Evolutionary conservation across 176 grass and related monocot species (phyloP), one percentile per base, ranked within the genome.

Genomic region (Zea luxurians): DNA sequence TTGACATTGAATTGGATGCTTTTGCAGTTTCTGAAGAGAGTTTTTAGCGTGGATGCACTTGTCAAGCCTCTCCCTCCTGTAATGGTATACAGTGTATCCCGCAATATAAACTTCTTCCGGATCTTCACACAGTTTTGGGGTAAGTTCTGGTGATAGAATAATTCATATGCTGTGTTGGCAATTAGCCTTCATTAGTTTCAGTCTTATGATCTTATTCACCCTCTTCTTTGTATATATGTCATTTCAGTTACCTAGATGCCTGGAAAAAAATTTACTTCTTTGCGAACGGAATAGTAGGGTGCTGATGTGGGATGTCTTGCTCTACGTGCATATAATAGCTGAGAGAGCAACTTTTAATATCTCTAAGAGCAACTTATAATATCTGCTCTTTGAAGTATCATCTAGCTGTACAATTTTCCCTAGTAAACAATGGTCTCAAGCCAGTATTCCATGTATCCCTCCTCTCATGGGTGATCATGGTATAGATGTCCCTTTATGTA

Each of bases 91-190:
- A 99, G 89, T 76, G 86, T 90, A 77, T 89, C 92, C n/a, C 87
- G 92, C 13, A 92, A 91, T 42, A 73, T 99, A 27, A 90, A 92
- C 60, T 95, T 99, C 75, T 78, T 92, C 68, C 79, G 86, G 66
- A 99, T 99, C 64, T 99, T 99, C 86, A 99, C 96, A 12, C 92
- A 95, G 82, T 95, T 99, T 77, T 94, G 90, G 88, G 96, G 96
- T 99, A 89, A 90, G 87, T 66, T 85, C 15, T 43, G 3, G 40
- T 74, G 45, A 72, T 78, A 83, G 48, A 55, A 73, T 64, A 83
- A 80, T 79, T 85, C 34, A 65, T 64, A 80, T 85, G 63, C 10
- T 46, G 13, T 40, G 17, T 52, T 15, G 60, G n/a, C n/a, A n/a
- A n/a, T n/a, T n/a, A n/a, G n/a, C 8, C 20, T 47, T 35, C 64